Conservation (phyloP, 768 basidiomycete species). For the Cubamyces sp. region DNA sequence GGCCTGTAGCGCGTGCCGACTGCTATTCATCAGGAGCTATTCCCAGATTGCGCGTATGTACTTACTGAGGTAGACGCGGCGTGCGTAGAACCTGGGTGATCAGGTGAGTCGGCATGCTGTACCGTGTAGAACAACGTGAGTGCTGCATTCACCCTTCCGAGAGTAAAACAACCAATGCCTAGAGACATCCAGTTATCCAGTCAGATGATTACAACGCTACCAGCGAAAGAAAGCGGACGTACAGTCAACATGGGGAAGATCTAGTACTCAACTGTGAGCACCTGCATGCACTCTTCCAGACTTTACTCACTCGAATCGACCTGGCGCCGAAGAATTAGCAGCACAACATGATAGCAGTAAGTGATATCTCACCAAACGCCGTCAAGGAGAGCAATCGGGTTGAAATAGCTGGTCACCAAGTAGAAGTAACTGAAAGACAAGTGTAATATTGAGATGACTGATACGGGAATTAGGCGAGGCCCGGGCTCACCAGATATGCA, state of each 20-base stretch:
- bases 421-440: constrained; percentile 3
- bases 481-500: constrained; percentile 4
- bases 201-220: no score
- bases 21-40: background rate
- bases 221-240: background rate
- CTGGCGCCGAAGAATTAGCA: background rate
- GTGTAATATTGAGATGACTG: no score
- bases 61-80: constrained; percentile 11
- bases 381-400: background rate
- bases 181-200: no score
- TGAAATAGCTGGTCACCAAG: constrained; percentile 7
- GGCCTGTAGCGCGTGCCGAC: constrained; percentile 9
- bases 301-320: background rate
- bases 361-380: background rate
- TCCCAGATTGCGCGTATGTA: background rate
- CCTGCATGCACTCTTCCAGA: background rate
- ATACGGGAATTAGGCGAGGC: no score
- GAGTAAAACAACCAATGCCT: constrained; percentile 3
- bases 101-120: background rate
- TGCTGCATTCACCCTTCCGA: constrained; percentile 7
- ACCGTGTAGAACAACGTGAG: no score
- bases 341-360: no score
- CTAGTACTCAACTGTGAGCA: background rate
- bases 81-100: constrained; percentile 4
- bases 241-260: constrained; percentile 1